phyloP scores from a whole-genome alignment of 108 stramenopile species.

The Cyclotella distinguenda region DNA sequence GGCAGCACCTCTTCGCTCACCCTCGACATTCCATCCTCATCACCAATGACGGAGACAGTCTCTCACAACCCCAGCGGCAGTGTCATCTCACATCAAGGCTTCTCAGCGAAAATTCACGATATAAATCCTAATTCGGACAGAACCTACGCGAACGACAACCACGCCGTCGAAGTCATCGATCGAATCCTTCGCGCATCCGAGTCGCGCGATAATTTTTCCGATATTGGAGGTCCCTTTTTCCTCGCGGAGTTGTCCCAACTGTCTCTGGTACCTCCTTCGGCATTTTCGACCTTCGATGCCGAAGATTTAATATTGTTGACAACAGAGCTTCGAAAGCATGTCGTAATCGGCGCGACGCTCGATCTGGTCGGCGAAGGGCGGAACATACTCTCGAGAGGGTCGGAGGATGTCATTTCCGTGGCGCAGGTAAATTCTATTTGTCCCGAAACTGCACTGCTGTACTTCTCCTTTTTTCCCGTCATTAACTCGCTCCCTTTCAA shows the following conservation, averaged over 20 bases:
- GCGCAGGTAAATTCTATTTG: slow-evolving; percentile 25
- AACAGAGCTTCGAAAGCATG: slow-evolving; percentile 47
- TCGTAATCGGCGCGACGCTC: slow-evolving; percentile 36
- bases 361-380: slow-evolving; percentile 55
- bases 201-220: slow-evolving; percentile 32
- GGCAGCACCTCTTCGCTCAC: not conserved
- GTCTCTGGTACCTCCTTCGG: slow-evolving; percentile 29
- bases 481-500: not conserved
- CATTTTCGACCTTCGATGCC: slow-evolving; percentile 44
- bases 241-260: slow-evolving; percentile 49
- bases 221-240: slow-evolving; percentile 47
- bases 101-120: not conserved
- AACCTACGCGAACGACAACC: not conserved
- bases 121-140: slow-evolving; percentile 1
- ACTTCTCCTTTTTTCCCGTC: not conserved
- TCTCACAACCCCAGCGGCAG: not conserved
- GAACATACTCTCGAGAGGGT: slow-evolving; percentile 23
- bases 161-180: slow-evolving; percentile 33
- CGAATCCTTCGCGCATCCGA: slow-evolving; percentile 43
- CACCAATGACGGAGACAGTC: not conserved
- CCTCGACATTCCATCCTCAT: slow-evolving; percentile 1
- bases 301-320: slow-evolving; percentile 45
- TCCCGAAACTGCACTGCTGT: not conserved
- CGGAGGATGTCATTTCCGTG: slow-evolving; percentile 33
- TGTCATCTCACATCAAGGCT: not conserved